Evolutionary conservation across 139 green algal species (phyloP), one percentile per base, ranked within the genome.

Genomic region (Picochlorum sp.): DNA sequence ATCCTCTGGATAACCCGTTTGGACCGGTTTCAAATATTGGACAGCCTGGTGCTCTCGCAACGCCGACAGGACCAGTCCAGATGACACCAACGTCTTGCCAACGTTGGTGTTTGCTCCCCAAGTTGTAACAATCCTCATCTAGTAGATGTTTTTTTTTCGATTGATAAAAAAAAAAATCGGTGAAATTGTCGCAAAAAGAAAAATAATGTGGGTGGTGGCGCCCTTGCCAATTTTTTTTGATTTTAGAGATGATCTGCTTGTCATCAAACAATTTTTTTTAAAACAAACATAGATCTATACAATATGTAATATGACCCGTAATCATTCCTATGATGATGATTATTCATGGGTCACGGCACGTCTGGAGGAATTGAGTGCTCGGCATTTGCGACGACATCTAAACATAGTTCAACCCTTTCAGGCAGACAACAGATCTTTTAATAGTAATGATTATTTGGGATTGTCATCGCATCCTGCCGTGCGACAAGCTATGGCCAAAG

Each of bases 61-160:
- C 47, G 47, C 47, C 16, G 18, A 21, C 6, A 54, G 47, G 16
- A 54, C 18, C 47, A 98, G 72, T 1, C 87, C 93, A 5, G 76
- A 79, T 47, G 77, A 90, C 9, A 96, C 78, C 9, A 97, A 60
- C 4, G 93, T 98, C 77, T 98, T 98, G 24, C 93, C 93, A 0
- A 98, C 82, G 37, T 76, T 90, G 0, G 93, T 98, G 69, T 96
- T 96, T 2, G 88, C 78, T 2, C 93, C 93, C 92, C 90, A 98
- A 30, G 3, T 30, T 7, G 3, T 30, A 30, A 30, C 3, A 30
- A 26, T 26, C 2, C 24, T 26, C 24, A 26, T 26, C 23, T 24
- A 24, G 23, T 24, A 24, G 23, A 24, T 24, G 23, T 24, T 28
- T 28, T 28, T 28, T 28, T 28, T 28, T 28, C 23, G 23, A 24